Evolutionary conservation across 139 green algal genomes (phyloP).

Genomic region (Coelastrella sp.): DNA sequence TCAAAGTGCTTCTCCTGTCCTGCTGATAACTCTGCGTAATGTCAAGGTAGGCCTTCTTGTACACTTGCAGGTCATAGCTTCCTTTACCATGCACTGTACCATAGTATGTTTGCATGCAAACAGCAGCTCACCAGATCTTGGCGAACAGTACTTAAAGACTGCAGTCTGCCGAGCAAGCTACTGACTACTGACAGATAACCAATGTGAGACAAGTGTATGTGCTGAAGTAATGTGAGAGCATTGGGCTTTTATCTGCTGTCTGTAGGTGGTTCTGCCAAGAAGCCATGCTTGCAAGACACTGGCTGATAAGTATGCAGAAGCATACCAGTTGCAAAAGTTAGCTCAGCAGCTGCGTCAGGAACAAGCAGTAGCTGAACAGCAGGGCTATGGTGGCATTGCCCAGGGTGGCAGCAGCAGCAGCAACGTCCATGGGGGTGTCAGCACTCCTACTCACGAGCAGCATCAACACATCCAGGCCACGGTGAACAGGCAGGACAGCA

Average conservation of each 20-base stretch:
- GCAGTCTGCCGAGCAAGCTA: no score
- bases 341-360: not conserved
- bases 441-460: not conserved
- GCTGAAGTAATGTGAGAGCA: not conserved
- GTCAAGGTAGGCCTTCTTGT: not conserved
- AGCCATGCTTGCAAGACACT: slow-evolving; percentile 41
- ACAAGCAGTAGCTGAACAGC: slow-evolving; percentile 1
- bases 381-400: not conserved
- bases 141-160: no score
- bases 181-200: no score
- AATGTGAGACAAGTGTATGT: not conserved
- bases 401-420: not conserved
- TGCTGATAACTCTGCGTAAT: slow-evolving; percentile 19
- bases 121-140: no score
- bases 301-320: slow-evolving; percentile 27
- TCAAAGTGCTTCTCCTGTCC: not conserved
- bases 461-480: not conserved
- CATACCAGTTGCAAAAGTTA: not conserved
- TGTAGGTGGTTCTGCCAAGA: slow-evolving; percentile 36
- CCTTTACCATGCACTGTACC: no score
- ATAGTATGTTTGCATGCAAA: no score
- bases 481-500: not conserved
- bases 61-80: no score
- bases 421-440: not conserved
- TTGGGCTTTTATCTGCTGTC: not conserved